phyloP scores from a whole-genome alignment of 805 yeast species.

The Zygosaccharomyces lentus region DNA sequence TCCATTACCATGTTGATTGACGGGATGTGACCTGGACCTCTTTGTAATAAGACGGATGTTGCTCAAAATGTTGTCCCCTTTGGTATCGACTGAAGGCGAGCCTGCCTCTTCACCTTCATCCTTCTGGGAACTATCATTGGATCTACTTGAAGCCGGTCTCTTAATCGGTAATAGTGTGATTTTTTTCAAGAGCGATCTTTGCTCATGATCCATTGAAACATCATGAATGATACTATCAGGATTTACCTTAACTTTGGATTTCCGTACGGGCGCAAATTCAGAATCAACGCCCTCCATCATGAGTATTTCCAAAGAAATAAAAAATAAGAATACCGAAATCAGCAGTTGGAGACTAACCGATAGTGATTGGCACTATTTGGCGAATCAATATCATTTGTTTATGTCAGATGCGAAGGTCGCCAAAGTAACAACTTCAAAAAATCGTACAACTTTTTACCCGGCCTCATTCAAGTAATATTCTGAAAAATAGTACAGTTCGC shows the following conservation, averaged over 20 bases:
- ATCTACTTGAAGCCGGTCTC: not conserved
- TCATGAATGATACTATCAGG: slow-evolving; percentile 26
- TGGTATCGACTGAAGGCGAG: not conserved
- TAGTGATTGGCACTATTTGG: too few relatives aligned
- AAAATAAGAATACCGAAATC: not conserved
- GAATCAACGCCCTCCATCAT: slow-evolving; percentile 16
- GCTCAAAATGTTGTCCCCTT: slow-evolving; percentile 6
- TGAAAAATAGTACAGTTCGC: too few relatives aligned
- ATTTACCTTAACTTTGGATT: slow-evolving; percentile 20
- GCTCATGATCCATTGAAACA: slow-evolving; percentile 23
- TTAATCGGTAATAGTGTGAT: slow-evolving; percentile 22
- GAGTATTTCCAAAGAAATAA: not conserved
- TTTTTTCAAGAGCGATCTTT: slow-evolving; percentile 12
- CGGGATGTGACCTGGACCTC: not conserved
- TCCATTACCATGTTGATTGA: not conserved
- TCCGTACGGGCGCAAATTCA: slow-evolving; percentile 31
- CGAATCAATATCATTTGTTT: too few relatives aligned
- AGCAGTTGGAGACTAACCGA: too few relatives aligned
- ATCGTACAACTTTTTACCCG: too few relatives aligned
- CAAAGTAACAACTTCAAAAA: too few relatives aligned
- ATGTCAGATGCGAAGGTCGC: too few relatives aligned
- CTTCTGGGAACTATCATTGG: slow-evolving; percentile 1
- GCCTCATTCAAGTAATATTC: too few relatives aligned
- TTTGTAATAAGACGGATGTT: slow-evolving; percentile 12
- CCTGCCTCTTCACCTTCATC: not conserved